Percentiles rank a stretch among this genome's conserved stretches.
These are phyloP conservation scores for Suillus fuscotomentosus DNA, from an alignment of 768 basidiomycete genomes.

Conservation along the genomic window DNA sequence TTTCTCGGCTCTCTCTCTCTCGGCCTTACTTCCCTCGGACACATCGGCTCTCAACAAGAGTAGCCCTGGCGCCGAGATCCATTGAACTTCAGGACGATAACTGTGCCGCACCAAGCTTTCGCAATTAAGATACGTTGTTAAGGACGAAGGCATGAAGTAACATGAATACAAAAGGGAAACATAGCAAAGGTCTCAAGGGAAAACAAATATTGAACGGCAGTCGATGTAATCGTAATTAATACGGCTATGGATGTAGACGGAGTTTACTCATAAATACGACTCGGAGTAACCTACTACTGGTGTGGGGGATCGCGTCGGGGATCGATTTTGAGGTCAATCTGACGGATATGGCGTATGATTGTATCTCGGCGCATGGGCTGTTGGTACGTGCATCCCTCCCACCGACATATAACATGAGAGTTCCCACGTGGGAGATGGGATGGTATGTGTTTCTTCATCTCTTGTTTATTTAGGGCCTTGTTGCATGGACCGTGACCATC, in stretches of 20 bases:
- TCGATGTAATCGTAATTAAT: not conserved
- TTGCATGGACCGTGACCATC: not conserved
- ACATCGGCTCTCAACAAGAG: too few species aligned
- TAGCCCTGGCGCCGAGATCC: constrained; percentile 84
- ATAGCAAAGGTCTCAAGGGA: too few species aligned
- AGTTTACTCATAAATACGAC: not conserved
- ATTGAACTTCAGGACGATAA: constrained; percentile 83
- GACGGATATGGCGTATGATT: not conserved
- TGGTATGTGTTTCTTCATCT: not conserved
- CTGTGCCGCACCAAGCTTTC: constrained; percentile 66
- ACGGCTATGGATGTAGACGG: not conserved
- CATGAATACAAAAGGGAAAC: too few species aligned
- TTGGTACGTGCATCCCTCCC: too few species aligned
- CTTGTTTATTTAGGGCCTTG: not conserved
- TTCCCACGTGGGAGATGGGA: not conserved
- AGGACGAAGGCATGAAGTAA: too few species aligned
- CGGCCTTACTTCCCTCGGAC: too few species aligned
- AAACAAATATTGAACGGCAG: not conserved
- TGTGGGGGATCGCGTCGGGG: not conserved
- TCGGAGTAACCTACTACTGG: not conserved
- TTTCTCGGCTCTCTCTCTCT: too few species aligned
- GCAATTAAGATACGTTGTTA: too few species aligned
- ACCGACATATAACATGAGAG: too few species aligned
- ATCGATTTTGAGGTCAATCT: not conserved
- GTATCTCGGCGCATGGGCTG: not conserved